phyloP scores from a whole-genome alignment of 306 rosid genomes.

The Trifolium repens region DNA sequence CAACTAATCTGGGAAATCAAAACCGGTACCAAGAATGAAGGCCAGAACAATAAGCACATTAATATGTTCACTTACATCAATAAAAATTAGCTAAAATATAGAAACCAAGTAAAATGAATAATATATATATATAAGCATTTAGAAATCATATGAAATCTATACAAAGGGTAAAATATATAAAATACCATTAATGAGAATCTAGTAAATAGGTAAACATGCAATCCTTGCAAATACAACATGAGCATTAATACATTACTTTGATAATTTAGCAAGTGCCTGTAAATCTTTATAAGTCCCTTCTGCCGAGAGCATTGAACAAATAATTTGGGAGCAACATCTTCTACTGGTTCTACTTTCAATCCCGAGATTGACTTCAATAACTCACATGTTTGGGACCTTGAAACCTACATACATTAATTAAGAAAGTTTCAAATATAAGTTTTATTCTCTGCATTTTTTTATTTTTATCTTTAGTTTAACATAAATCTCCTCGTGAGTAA shows the following conservation, averaged over 20 bases:
- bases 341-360: slow-evolving; percentile 87
- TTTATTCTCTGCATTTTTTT: background rate
- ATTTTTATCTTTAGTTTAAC: slow-evolving; percentile 8
- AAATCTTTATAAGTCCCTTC: slow-evolving; percentile 93
- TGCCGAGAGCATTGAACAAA: slow-evolving; percentile 99
- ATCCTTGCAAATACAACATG: slow-evolving; percentile 36
- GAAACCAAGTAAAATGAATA: slow-evolving; percentile 10
- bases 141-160: slow-evolving; percentile 11
- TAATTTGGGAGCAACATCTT: slow-evolving; percentile 90
- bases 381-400: slow-evolving; percentile 84
- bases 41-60: slow-evolving; percentile 14
- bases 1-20: slow-evolving; percentile 33
- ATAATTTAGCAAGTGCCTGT: slow-evolving; percentile 93
- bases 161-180: slow-evolving; percentile 31
- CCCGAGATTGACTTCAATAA: slow-evolving; percentile 86
- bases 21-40: slow-evolving; percentile 27
- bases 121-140: slow-evolving; percentile 15
- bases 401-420: slow-evolving; percentile 68
- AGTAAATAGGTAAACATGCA: slow-evolving; percentile 28
- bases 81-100: slow-evolving; percentile 2
- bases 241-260: slow-evolving; percentile 59
- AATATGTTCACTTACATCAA: slow-evolving; percentile 17
- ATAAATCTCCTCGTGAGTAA: slow-evolving; percentile 33
- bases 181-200: slow-evolving; percentile 10
- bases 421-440: slow-evolving; percentile 36